Evolutionary conservation across 441 rosid species (phyloP).

Genomic region (Corymbia citriodora): DNA sequence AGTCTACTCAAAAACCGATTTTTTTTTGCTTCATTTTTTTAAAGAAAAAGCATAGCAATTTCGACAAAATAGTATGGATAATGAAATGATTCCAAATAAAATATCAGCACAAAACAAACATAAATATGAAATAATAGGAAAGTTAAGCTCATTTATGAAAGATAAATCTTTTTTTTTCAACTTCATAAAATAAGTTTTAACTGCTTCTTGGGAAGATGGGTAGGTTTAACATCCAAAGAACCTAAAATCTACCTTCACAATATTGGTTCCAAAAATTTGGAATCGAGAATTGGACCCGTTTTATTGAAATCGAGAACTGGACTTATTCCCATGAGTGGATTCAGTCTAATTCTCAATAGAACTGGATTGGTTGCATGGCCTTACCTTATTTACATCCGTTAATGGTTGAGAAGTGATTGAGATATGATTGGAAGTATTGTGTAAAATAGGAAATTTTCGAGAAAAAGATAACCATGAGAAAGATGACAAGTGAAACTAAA

Average conservation of each 20-base stretch:
- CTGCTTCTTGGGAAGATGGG: fast-evolving
- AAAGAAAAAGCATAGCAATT: neutral
- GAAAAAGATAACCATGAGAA: neutral
- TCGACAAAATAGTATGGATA: neutral
- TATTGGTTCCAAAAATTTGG: neutral
- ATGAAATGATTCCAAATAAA: neutral
- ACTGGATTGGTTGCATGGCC: neutral
- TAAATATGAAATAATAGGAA: neutral
- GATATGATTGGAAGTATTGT: neutral
- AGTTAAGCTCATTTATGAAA: neutral
- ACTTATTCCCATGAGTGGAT: neutral
- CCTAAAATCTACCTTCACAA: fast-evolving
- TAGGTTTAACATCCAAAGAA: neutral
- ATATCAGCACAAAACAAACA: neutral
- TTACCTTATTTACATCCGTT: neutral
- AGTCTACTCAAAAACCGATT: fast-evolving
- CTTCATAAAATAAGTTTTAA: neutral
- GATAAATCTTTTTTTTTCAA: neutral
- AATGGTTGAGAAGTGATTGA: fast-evolving
- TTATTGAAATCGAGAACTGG: fast-evolving
- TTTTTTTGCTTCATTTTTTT: neutral
- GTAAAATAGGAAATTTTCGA: neutral
- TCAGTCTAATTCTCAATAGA: neutral
- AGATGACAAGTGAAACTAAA: neutral
- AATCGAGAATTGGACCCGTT: fast-evolving